Evolutionary conservation across 805 yeast genomes (phyloP), one percentile per base, ranked within the genome.

Genomic region (Hanseniaspora lachancei): DNA sequence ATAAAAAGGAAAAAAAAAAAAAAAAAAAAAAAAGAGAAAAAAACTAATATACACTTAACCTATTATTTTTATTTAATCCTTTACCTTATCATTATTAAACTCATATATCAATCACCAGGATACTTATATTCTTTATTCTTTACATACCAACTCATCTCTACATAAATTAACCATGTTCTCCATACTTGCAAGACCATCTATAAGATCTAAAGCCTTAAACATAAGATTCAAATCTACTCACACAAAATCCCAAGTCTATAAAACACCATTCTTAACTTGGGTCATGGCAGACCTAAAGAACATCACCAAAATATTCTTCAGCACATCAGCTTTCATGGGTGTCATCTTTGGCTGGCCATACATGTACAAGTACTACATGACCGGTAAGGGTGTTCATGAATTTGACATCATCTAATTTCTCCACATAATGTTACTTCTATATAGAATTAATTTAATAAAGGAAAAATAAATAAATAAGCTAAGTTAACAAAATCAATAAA

Each of bases 271-370:
- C 61, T 47, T 50, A 60, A 23, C 62, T 62, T 62, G 62, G 57
- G 23, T 60, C 3, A 43, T 46, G 3, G 52, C 58, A 13, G 70
- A 66, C 52, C 38, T 61, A 38, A 66, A 58, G 50, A 63, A 68
- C 59, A 40, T 64, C 29, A 58, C 53, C 13, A 61, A 62, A n/a
- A 58, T 62, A 18, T 49, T 64, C 3, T 16, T 49, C 16, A 58
- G 57, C 8, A 66, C 66, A 63, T 55, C 59, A 20, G 54, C 59
- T 8, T 46, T 58, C 20, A 50, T 65, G 50, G 40, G 58, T 16
- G 54, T 47, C 9, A 48, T 61, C 43, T 36, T 67, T 27, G 62
- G 64, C 20, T 67, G 70, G 70, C 67, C 68, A 51, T 60, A 55
- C 27, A 57, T 61, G 24, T 51, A 61, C 57, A 42, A 34, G 20